A percentile compares a stretch with the other conserved stretches of the same genome.
Conservation (phyloP, 495 filamentous ascomycete species). For the Bryoglossum gracile region DNA sequence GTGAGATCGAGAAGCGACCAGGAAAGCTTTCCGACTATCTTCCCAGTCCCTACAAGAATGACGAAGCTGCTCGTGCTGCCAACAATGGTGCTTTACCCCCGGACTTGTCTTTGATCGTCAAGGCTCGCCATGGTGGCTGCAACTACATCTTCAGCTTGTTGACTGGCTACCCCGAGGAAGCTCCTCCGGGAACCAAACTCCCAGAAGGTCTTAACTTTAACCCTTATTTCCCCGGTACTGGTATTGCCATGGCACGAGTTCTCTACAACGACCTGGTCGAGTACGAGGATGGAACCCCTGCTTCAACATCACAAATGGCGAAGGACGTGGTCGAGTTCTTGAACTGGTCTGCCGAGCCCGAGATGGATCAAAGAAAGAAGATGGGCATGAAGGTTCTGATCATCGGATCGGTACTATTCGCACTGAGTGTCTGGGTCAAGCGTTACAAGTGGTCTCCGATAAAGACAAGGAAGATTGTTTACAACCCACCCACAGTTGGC, state of each 20-base stretch:
- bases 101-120: constrained; percentile 95
- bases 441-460: constrained; percentile 95
- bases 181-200: constrained; percentile 77
- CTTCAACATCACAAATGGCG: constrained; percentile 96
- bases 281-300: constrained; percentile 95
- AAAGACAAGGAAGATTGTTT: constrained; percentile 86
- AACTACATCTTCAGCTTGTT: constrained; percentile 96
- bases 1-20: constrained; percentile 94
- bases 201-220: constrained; percentile 95
- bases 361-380: constrained; percentile 98
- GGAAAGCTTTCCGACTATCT: constrained; percentile 99
- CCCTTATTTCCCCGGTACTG: constrained; percentile 98
- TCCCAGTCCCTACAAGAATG: constrained; percentile 92
- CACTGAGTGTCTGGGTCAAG: constrained; percentile 95
- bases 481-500: constrained; percentile 14
- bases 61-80: constrained; percentile 94
- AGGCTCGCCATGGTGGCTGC: constrained; percentile 95
- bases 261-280: constrained; percentile 97
- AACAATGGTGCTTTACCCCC: constrained; percentile 98
- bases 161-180: constrained; percentile 98
- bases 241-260: constrained; percentile 98
- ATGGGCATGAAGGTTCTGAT: constrained; percentile 95
- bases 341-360: constrained; percentile 97
- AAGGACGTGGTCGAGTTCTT: constrained; percentile 99
- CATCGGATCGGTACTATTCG: constrained; percentile 69